Conservation (phyloP, 345 rosid genomes). For the Salix viminalis region DNA sequence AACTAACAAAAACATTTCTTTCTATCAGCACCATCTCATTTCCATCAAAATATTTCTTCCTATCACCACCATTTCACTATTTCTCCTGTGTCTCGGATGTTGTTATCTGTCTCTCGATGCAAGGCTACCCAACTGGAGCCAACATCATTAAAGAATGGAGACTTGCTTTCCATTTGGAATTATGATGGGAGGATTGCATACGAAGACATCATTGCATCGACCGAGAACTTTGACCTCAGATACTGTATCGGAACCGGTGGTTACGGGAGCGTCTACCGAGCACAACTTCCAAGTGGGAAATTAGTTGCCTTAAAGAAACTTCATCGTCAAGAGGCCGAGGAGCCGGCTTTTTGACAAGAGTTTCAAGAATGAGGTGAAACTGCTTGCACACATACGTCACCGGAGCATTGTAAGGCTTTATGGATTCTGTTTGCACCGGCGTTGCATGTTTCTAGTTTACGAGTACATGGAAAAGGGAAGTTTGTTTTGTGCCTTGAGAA, state of each 20-base stretch:
- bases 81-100: not conserved
- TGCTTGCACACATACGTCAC: not conserved
- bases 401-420: not conserved
- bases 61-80: not conserved
- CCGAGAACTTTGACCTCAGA: not conserved
- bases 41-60: too few relatives aligned
- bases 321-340: not conserved
- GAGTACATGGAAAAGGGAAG: not conserved
- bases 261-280: not conserved
- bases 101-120: not conserved
- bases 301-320: slow-evolving; percentile 1
- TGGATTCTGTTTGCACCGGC: not conserved
- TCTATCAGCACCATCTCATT: not conserved
- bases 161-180: not conserved
- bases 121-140: not conserved
- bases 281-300: not conserved
- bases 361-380: not conserved
- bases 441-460: slow-evolving; percentile 1
- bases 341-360: not conserved
- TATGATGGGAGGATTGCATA: slow-evolving; percentile 3
- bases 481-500: too few relatives aligned
- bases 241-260: not conserved
- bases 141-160: not conserved
- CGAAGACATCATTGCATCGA: slow-evolving; percentile 5
- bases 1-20: not conserved